Evolutionary conservation across 768 basidiomycete species (phyloP).

Genomic region (Melanogaster broomeanus): DNA sequence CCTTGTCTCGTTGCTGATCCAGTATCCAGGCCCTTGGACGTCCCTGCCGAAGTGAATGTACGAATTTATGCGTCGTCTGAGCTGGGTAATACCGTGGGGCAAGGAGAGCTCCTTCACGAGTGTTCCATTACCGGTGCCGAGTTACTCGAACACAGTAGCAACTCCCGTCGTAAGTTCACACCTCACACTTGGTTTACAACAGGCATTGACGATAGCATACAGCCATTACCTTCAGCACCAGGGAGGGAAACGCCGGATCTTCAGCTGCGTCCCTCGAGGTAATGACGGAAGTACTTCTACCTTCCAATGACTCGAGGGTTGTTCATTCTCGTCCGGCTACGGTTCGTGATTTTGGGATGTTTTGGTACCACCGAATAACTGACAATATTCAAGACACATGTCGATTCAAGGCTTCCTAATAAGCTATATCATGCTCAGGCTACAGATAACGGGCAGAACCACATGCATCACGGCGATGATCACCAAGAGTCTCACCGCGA

Average conservation of each 20-base stretch:
- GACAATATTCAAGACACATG: neutral
- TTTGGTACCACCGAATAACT: neutral
- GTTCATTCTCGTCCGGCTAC: too few species aligned
- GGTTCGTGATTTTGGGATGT: too few species aligned
- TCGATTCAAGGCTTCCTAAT: neutral
- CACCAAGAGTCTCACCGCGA: slow-evolving; percentile 10
- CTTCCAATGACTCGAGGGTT: too few species aligned
- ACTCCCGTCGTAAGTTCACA: slow-evolving; percentile 1
- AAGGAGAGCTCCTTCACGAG: neutral
- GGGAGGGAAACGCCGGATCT: neutral
- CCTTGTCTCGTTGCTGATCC: too few species aligned
- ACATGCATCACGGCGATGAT: neutral
- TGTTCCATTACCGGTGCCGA: neutral
- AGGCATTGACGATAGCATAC: too few species aligned
- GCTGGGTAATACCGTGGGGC: slow-evolving; percentile 4
- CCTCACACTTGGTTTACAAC: neutral
- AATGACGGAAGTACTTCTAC: neutral
- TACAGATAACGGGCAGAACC: neutral
- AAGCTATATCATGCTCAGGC: neutral
- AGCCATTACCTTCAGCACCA: neutral
- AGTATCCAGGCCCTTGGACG: slow-evolving; percentile 1
- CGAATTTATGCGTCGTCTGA: slow-evolving; percentile 1
- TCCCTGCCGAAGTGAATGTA: slow-evolving; percentile 1
- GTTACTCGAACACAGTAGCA: neutral
- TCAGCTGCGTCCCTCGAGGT: neutral